Base-by-base conservation (phyloP, 148 eudicot genomes). In the Rhododendron kiyosumense region DNA sequence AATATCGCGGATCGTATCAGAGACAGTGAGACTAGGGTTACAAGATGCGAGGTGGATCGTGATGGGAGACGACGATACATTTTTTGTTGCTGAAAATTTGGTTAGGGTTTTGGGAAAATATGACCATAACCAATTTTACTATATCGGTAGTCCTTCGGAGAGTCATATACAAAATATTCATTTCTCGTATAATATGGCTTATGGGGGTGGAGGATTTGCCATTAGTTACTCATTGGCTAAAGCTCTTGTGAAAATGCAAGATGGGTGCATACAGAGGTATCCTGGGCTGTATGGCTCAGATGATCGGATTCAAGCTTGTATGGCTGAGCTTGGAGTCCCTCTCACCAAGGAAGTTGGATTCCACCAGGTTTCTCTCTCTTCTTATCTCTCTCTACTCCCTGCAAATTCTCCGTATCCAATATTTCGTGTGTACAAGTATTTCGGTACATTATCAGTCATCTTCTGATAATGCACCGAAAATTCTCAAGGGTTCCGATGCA, bases 141-240 rank as follows among this genome's bases (percentile, higher is more conserved):
- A 94, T 22, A 87, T 94, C 28, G 96, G 96, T 28, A 79, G 90
- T 36, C 88, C 86, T 15, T 91, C 94, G 4, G 96, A 94, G 61
- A 90, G 91, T 24, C 96, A 94, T 86, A 2, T 89, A 14, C 93
- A 93, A 77, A 93, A 93, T 79, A 88, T 92, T 0, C 4, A 74
- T 18, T 93, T 92, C 79, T 89, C 93, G 1, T 89, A 85, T 69
- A 89, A 85, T 11, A 94, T 94, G 95, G 96, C 95, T 0, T 94
- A 86, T 83, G 96, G 96, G 11, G 96, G 96, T 3, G 96, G 94
- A 4, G 96, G 96, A 6, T 91, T 92, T 51, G 94, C 96, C 1
- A 91, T 94, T 0, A 94, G 96, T 83, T 91, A 91, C 59, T 84
- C 92, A 5, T 85, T 94, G 79, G 96, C 96, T 0, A 89, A 85